phyloP scores from a whole-genome alignment of 2,329 filamentous ascomycete genomes.

The Fusarium zealandicum region DNA sequence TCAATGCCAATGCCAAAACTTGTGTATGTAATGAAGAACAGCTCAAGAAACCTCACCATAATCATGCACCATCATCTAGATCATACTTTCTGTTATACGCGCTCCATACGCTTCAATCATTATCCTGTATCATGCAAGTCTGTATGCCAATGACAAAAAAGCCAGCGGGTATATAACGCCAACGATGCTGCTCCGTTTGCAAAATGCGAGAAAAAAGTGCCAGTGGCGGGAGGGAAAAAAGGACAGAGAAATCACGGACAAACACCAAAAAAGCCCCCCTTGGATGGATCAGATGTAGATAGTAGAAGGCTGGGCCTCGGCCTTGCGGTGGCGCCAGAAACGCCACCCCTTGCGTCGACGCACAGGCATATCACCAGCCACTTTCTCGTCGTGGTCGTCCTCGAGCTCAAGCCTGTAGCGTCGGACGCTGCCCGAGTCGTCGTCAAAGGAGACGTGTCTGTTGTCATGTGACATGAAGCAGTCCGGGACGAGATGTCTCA shows the following conservation, averaged over 20 bases:
- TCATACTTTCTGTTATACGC: constrained; percentile 30
- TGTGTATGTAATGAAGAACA: constrained; percentile 22
- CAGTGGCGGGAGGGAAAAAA: constrained; percentile 5
- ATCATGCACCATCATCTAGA: constrained; percentile 33
- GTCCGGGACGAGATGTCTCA: constrained; percentile 64
- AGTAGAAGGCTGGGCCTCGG: constrained; percentile 20
- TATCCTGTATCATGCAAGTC: constrained; percentile 37
- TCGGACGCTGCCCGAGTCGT: constrained; percentile 68
- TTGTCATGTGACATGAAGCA: constrained; percentile 63
- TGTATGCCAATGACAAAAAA: constrained; percentile 27
- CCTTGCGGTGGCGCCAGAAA: constrained; percentile 42
- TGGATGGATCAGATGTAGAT: constrained; percentile 14
- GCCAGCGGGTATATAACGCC: constrained; percentile 49
- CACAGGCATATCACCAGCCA: constrained; percentile 1
- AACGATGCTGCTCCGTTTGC: constrained; percentile 43
- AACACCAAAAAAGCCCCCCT: not conserved
- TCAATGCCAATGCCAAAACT: constrained; percentile 18
- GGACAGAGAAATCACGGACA: not conserved
- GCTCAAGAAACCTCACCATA: constrained; percentile 20
- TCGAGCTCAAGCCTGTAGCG: constrained; percentile 68
- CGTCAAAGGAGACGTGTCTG: constrained; percentile 63
- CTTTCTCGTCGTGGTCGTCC: constrained; percentile 47
- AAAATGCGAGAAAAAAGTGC: constrained; percentile 28
- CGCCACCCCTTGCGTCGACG: constrained; percentile 41
- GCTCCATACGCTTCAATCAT: constrained; percentile 37